Conservation (phyloP, 1,284 basidiomycete genomes). For the Kalmanozyma brasiliensis region DNA sequence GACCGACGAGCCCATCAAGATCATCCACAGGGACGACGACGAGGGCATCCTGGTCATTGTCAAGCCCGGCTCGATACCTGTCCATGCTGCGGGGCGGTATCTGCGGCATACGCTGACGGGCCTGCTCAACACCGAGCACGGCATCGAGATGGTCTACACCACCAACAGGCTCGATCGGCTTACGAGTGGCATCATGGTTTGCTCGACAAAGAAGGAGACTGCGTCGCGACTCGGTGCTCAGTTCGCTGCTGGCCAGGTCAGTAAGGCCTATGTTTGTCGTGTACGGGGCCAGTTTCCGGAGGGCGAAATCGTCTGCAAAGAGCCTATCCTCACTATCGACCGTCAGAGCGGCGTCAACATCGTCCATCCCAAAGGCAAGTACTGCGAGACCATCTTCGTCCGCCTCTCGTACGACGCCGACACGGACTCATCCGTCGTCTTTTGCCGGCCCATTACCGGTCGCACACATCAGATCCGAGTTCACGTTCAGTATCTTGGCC, state of each 20-base stretch:
- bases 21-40: slow-evolving; percentile 81
- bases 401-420: slow-evolving; percentile 83
- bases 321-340: slow-evolving; percentile 91
- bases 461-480: slow-evolving; percentile 93
- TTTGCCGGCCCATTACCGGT: slow-evolving; percentile 73
- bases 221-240: slow-evolving; percentile 75
- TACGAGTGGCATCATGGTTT: slow-evolving; percentile 95
- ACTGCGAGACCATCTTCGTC: slow-evolving; percentile 89
- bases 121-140: slow-evolving; percentile 85
- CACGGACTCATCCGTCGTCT: slow-evolving; percentile 87
- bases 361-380: slow-evolving; percentile 70
- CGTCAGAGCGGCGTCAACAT: slow-evolving; percentile 95
- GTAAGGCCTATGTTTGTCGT: slow-evolving; percentile 64
- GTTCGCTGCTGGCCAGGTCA: slow-evolving; percentile 77
- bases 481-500: slow-evolving; percentile 92
- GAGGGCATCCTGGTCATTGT: slow-evolving; percentile 86
- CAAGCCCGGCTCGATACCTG: slow-evolving; percentile 66
- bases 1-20: slow-evolving; percentile 83
- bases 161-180: slow-evolving; percentile 93
- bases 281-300: slow-evolving; percentile 69
- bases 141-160: slow-evolving; percentile 83
- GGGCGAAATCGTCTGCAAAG: slow-evolving; percentile 81
- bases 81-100: slow-evolving; percentile 65
- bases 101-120: slow-evolving; percentile 74
- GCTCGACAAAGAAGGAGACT: slow-evolving; percentile 80